Conservation (phyloP, 768 basidiomycete species). For the Gloeophyllum trabeum region DNA sequence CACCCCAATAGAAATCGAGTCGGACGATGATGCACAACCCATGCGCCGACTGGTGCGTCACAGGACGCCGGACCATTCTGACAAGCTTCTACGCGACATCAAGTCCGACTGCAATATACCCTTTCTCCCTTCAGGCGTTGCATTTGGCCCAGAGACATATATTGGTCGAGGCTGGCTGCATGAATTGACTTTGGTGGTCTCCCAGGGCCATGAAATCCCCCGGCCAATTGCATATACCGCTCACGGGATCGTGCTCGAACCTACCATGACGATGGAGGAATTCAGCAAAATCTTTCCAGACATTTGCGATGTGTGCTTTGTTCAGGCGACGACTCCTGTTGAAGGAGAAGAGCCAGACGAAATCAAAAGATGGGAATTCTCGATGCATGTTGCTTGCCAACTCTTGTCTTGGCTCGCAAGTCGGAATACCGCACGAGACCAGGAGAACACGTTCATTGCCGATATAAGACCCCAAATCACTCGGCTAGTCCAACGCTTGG, state of each 20-base stretch:
- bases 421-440: too few relatives aligned
- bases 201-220: too few relatives aligned
- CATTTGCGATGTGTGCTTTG: too few relatives aligned
- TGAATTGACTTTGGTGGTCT: constrained; percentile 36
- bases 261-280: too few relatives aligned
- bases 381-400: constrained; percentile 17
- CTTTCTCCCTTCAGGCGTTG: constrained; percentile 36
- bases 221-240: too few relatives aligned
- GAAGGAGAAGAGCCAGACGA: background rate
- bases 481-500: background rate
- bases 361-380: constrained; percentile 6
- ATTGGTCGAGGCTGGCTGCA: constrained; percentile 49
- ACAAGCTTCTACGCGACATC: constrained; percentile 14
- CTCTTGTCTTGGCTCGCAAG: constrained; percentile 25
- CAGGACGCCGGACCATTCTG: constrained; percentile 1
- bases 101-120: constrained; percentile 41
- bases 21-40: too few relatives aligned
- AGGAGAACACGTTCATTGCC: too few relatives aligned
- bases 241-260: too few relatives aligned
- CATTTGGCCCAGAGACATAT: constrained; percentile 40
- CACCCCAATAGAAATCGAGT: too few relatives aligned
- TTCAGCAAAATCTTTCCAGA: too few relatives aligned
- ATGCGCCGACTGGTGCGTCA: constrained; percentile 6
- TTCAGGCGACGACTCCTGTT: too few relatives aligned
- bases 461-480: too few relatives aligned